Base-by-base conservation (phyloP, 345 rosid species). In the Populus ilicifolia region DNA sequence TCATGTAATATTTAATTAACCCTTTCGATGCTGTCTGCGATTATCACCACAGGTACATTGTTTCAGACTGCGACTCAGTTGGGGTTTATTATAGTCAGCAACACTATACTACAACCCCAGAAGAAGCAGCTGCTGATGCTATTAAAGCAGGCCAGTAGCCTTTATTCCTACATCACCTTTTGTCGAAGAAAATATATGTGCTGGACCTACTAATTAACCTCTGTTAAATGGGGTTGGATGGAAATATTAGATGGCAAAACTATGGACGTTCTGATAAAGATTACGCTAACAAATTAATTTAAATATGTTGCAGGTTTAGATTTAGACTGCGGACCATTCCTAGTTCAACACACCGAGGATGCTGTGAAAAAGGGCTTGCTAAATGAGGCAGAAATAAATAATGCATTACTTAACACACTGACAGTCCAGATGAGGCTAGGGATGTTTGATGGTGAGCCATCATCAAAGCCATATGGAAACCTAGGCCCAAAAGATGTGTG, bases 401-500 rank as follows among this genome's bases (percentile, higher is more conserved):
- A 81, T 71, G 97, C 98, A 2, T 81, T 93, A 21, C 88, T 91
- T 12, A 89, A 95, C 67, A 89, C 92, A 0, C 62, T 92, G 4
- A 85, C 97, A 0, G 96, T 95, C 43, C 99, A 93, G 71, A 93
- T 95, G 98, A 89, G 99, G 80, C 87, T 95, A 0, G 98, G 99
- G 7, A 90, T 93, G 97, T 95, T 92, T 43, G 99, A 95, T 38
- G 97, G 99, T 0, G 89, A 88, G 80, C 93, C 92, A 36, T 88
- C 94, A 0, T 84, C 81, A 0, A 91, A 89, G 38, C 89, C 89
- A 0, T 91, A 85, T 7, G 92, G 94, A 66, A 85, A 88, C 61
- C 86, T 96, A 6, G 99, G 98, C n/a, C 90, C 97, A 2, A 67
- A 67, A 78, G 92, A 96, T 66, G 98, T 96, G 63, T 96, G 99